Evolutionary conservation across 345 rosid genomes (phyloP), one percentile per base, ranked within the genome.

Genomic region (Dipteronia sinensis): DNA sequence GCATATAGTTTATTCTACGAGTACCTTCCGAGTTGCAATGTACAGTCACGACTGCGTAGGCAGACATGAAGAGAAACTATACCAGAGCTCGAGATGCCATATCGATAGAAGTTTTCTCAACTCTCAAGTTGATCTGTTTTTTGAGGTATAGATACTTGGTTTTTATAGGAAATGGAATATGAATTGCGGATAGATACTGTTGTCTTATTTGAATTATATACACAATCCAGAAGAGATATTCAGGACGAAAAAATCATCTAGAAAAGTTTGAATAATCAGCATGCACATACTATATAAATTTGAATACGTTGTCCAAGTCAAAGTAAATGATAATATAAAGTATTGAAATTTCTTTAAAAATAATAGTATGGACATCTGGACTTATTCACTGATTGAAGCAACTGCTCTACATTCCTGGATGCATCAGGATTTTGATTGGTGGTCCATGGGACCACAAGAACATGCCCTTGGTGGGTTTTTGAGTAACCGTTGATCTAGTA

Each of bases 1-100:
- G 12, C 2, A n/a, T 59, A 20, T 7, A 22, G 23, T 23, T 20
- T 19, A 10, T 2, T 61, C 1, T 10, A 25, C 7, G 13, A 23
- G 4, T 63, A 82, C 84, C 85, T 83, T 83, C 83, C 10, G 16
- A 16, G 27, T 85, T 83, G 81, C 79, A 80, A 10, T 78, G 42
- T 1, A 66, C 81, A 0, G 47, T 16, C 29, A 75, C 23, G 31
- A 75, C 7, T 10, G 84, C 77, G 2, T 42, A 53, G 16, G 80
- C 79, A 10, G 71, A 55, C 29, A 10, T 71, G 56, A 81, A 7
- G 12, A 78, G 67, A 31, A 78, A 29, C 29, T 15, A 20, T 0
- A 65, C 27, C 31, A 46, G 77, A 74, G 63, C 47, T 65, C 49
- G 70, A 65, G 77, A n/a, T 23, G 71, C 77, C 77, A 75, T 65